Conservation (phyloP, 345 rosid genomes). For the Cardamine chenopodiifolia region DNA sequence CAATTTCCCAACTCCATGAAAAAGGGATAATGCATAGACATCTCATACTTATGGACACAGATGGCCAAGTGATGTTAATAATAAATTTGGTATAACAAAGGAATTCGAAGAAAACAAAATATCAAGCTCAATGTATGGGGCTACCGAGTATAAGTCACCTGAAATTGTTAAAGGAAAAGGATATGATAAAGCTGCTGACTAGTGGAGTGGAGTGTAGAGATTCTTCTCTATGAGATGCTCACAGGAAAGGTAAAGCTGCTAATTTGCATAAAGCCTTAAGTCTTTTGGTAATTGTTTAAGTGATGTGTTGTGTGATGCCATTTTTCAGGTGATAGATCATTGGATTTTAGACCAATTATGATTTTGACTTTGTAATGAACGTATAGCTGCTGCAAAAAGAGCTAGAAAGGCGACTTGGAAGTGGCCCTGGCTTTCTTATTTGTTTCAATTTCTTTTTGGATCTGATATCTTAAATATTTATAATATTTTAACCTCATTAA, state of each 20-base stretch:
- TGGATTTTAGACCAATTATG: background rate
- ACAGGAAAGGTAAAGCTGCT: conserved; percentile 66
- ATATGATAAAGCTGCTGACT: conserved; percentile 90
- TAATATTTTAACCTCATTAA: no score
- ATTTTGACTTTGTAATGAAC: conserved; percentile 23
- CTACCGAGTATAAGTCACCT: conserved; percentile 93
- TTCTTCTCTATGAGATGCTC: conserved; percentile 89
- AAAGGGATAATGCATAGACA: conserved; percentile 98
- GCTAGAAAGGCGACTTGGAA: conserved; percentile 68
- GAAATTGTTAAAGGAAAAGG: conserved; percentile 90
- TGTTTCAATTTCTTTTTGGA: no score
- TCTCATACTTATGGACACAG: conserved; percentile 82
- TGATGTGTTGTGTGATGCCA: conserved; percentile 13
- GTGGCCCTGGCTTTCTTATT: no score
- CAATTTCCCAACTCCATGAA: conserved; percentile 87
- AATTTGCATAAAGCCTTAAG: no score
- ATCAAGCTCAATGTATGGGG: conserved; percentile 92
- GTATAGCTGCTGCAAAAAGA: conserved; percentile 83
- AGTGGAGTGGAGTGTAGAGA: conserved; percentile 99
- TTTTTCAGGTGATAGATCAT: conserved; percentile 46
- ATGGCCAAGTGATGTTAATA: conserved; percentile 94
- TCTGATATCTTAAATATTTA: no score
- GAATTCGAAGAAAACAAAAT: conserved; percentile 77
- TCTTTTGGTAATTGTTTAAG: background rate
- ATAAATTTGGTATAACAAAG: conserved; percentile 91